Base-by-base conservation (phyloP, 768 basidiomycete genomes). In the Multifurca ochricompacta region DNA sequence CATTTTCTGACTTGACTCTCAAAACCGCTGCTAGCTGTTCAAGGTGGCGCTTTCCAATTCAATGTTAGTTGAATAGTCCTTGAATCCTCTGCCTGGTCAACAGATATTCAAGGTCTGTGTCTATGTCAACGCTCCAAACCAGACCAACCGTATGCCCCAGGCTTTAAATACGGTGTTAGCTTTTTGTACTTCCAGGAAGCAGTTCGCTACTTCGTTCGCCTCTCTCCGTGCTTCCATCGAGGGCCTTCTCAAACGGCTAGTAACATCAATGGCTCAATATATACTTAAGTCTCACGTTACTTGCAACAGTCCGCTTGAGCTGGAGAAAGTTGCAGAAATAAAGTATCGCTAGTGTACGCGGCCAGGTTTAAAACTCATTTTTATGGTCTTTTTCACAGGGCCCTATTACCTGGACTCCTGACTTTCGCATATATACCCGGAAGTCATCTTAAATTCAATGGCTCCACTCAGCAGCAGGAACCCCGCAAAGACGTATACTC, bases 111-210 rank as follows among this genome's bases (percentile, higher is more conserved):
- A 48, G 45, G 56, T 52, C 14, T 42, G 45, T 36, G 6, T 25
- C 19, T 19, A 32, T 16, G n/a, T 30, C 40, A 18, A n/a, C 27
- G 13, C 19, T 7, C 16, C 36, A 11, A 45, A n/a, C 23, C 14
- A 23, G n/a, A 30, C 11, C 3, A 30, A 57, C 16, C 19, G 4
- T 27, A 9, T 10, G 6, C 6, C 11, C 25, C 47, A 94, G 88
- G 88, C 91, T 9, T 71, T 94, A 43, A 94, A 93, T 62, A 90
- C 91, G 13, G 88, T 95, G 4, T 77, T 93, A 36, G 91, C 87
- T 0, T 95, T 95, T 63, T 77, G 91, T 35, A 87, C 88, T 2
- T 83, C 88, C 0, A 76, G 88, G 57, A 87, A 88, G 59, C 80
- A 87, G 59, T 67, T 94, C 31, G 86, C 89, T 6, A 83, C 80